Evolutionary conservation across 805 yeast species (phyloP).

Genomic region (Schwanniomyces occidentalis): DNA sequence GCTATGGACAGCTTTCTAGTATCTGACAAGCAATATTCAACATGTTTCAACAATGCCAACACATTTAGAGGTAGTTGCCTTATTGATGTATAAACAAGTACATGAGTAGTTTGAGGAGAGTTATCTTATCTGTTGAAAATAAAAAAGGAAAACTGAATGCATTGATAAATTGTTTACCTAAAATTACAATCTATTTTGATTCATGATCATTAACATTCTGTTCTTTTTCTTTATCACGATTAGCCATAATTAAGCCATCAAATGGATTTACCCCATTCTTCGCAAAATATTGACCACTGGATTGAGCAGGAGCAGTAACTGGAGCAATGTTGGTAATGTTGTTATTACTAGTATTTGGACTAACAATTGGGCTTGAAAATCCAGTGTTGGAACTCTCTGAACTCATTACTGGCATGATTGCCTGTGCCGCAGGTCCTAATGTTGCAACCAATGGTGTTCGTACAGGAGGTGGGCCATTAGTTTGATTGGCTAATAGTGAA

Average conservation of each 20-base stretch:
- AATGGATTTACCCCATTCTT: slow-evolving; percentile 39
- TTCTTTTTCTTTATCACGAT: slow-evolving; percentile 5
- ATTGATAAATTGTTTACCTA: no score
- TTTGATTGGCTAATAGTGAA: slow-evolving; percentile 8
- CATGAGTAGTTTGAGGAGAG: no score
- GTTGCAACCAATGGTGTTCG: slow-evolving; percentile 28
- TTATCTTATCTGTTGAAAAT: no score
- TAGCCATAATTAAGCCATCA: slow-evolving; percentile 37
- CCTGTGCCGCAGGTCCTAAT: slow-evolving; percentile 28
- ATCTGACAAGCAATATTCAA: no score
- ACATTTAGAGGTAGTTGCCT: no score
- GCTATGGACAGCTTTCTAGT: no score
- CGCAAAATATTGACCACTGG: slow-evolving; percentile 34
- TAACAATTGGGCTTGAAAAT: slow-evolving; percentile 3
- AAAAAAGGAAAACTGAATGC: no score
- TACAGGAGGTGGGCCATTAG: slow-evolving; percentile 14
- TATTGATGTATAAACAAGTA: no score
- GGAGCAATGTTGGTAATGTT: slow-evolving; percentile 3
- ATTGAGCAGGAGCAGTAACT: slow-evolving; percentile 29
- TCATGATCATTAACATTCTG: no score
- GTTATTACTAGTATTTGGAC: slow-evolving; percentile 1
- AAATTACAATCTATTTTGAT: no score
- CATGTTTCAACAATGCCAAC: no score
- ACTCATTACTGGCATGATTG: slow-evolving; percentile 17
- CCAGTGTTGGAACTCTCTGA: slow-evolving; percentile 3